phyloP scores from a whole-genome alignment of 140 eudicot genomes.

The Bidens hawaiensis region DNA sequence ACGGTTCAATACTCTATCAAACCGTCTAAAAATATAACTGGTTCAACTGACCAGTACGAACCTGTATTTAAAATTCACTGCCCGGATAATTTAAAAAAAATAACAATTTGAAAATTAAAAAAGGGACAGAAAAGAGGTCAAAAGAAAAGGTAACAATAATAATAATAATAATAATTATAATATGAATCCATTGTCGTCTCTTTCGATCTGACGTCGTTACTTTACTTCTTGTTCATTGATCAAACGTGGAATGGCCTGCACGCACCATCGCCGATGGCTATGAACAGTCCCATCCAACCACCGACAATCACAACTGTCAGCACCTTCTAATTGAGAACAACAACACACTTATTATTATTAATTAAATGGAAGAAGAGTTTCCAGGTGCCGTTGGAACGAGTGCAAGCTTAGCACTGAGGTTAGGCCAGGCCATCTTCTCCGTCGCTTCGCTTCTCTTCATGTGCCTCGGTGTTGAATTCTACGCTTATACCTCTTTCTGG shows the following conservation, averaged over 20 bases:
- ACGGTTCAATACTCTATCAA: too few species aligned
- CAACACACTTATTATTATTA: too few species aligned
- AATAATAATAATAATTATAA: too few species aligned
- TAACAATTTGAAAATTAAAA: not conserved
- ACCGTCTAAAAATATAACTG: too few species aligned
- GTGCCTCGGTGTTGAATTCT: slow-evolving; percentile 77
- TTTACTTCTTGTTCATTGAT: not conserved
- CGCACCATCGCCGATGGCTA: slow-evolving; percentile 26
- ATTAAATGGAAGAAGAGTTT: slow-evolving; percentile 43
- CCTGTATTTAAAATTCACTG: too few species aligned
- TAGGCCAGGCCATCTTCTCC: slow-evolving; percentile 83
- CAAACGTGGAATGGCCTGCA: slow-evolving; percentile 29
- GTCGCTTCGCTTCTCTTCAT: slow-evolving; percentile 84
- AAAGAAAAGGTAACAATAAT: not conserved
- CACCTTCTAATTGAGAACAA: too few species aligned
- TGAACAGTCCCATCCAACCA: not conserved
- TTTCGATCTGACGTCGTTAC: slow-evolving; percentile 18
- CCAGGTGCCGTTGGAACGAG: slow-evolving; percentile 95
- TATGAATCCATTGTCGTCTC: too few species aligned
- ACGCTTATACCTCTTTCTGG: slow-evolving; percentile 93
- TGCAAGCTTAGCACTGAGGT: slow-evolving; percentile 83
- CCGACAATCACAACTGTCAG: too few species aligned
- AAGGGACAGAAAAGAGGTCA: slow-evolving; percentile 6
- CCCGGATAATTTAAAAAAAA: too few species aligned
- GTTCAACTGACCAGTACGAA: too few species aligned